Percentiles rank a stretch among this genome's conserved stretches.
phyloP scores from a whole-genome alignment of 768 basidiomycete species.

The Serpula lacrymans region DNA sequence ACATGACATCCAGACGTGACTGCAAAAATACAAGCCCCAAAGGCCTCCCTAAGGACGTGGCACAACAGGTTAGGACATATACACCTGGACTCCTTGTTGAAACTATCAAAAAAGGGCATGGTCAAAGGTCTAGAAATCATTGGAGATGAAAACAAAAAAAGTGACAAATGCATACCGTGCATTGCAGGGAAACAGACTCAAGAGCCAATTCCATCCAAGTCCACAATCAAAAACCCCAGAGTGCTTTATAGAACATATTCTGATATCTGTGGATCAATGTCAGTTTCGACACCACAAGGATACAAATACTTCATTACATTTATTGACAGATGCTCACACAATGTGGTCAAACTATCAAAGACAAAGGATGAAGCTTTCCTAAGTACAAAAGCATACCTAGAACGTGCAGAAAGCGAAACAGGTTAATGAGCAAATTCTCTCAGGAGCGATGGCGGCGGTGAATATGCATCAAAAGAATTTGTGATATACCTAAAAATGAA shows the following conservation, averaged over 20 bases:
- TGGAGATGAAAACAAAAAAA: too few relatives aligned
- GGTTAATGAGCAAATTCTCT: slow-evolving; percentile 15
- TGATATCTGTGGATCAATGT: slow-evolving; percentile 19
- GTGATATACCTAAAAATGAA: too few relatives aligned
- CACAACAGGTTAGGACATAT: too few relatives aligned
- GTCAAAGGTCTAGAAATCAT: too few relatives aligned
- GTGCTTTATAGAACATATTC: slow-evolving; percentile 7
- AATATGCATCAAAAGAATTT: too few relatives aligned
- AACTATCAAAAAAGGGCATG: too few relatives aligned
- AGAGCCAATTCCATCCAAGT: slow-evolving; percentile 8
- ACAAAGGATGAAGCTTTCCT: slow-evolving; percentile 10
- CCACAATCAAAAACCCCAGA: slow-evolving; percentile 1
- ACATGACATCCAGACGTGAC: too few relatives aligned
- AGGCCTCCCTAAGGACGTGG: too few relatives aligned
- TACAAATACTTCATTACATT: slow-evolving; percentile 16
- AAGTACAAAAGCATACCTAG: slow-evolving; percentile 13
- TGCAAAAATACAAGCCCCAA: too few relatives aligned
- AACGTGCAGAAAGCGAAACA: slow-evolving; percentile 7
- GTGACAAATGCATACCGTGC: slow-evolving; percentile 14
- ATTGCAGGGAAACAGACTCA: slow-evolving; percentile 20
- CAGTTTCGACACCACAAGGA: slow-evolving; percentile 4
- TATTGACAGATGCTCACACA: slow-evolving; percentile 16
- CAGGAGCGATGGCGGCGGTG: slow-evolving; percentile 18
- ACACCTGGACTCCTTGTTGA: too few relatives aligned
- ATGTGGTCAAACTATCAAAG: slow-evolving; percentile 10